Evolutionary conservation across 495 filamentous ascomycete species (phyloP), one percentile per base, ranked within the genome.

Genomic region (Thermothielavioides terrestris): DNA sequence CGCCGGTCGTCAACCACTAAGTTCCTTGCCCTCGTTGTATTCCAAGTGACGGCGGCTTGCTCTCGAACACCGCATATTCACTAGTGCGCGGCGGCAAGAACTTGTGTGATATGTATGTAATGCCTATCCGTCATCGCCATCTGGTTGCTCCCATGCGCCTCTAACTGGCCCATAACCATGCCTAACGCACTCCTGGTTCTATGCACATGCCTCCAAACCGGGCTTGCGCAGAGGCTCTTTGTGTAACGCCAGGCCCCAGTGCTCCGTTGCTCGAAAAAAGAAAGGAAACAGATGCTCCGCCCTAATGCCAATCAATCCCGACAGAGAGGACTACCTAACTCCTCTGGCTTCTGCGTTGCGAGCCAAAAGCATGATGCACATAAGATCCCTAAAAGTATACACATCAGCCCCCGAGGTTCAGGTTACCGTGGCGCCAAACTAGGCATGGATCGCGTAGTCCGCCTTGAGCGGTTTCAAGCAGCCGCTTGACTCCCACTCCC

Each of bases 401-500:
- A 49, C 22, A n/a, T n/a, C 26, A 8, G 6, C 9, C 26, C 4
- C 14, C n/a, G 30, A 38, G 31, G 6, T 15, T 25, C 12, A 28
- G 27, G 27, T 35, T n/a, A 4, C 27, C 10, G 27, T 18, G 27
- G 49, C 36, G n/a, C 18, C 21, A 44, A 18, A 9, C 36, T 53
- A 75, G 34, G 65, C 66, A 54, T 75, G 72, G 8, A 67, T 52
- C 20, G 63, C 60, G 14, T 55, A 49, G 50, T 70, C 65, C 22
- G 74, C 56, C 4, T 43, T 35, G 21, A 73, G 53, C n/a, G 50
- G 54, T 38, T 61, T 59, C 8, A 66, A 26, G 11, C 49, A 53
- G 35, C 69, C 68, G 50, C 56, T 37, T 12, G 72, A 66, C 53
- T 74, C 71, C 74, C 83, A 94, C 59, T 94, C 82, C 79, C 89